Evolutionary conservation across 257 asterid genomes (phyloP), one percentile per base, ranked within the genome.

Genomic region (Nicotiana knightiana): DNA sequence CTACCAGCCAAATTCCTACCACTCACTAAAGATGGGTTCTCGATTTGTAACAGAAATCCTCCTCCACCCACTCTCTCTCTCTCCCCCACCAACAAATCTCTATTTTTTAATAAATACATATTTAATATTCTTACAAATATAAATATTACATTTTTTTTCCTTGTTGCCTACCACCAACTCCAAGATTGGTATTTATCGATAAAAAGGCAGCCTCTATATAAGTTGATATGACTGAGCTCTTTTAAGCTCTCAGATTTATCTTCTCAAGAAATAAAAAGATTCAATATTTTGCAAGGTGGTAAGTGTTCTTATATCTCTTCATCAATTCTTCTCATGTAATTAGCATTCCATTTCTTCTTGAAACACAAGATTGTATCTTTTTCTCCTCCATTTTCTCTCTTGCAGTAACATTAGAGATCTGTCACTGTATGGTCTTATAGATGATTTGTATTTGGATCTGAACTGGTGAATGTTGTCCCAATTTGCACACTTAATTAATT

Each of bases 21-120:
- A 94, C 98, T 91, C 94, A 77, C 88, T 93, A 3, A 82, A 59
- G 98, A 95, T 90, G 90, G 90, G 86, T 83, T 71, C 81, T 88
- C 86, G 88, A 90, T 88, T 88, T 80, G 76, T 91, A 84, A 81
- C 83, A 85, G 90, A 85, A 86, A 90, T 77, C 89, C 93, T 94
- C 97, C 86, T 88, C 97, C 97, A 94, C 96, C 94, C 94, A 90
- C 93, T 85, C 75, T 58, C 51, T 2, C 30, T 28, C 51, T 43
- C 12, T 24, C 81, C 81, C 88, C 88, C 88, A 86, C 91, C 90
- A 83, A 85, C 83, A 83, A 63, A 81, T 85, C 30, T 80, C 54
- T 37, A 65, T 65, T 51, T 76, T 13, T 53, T 0, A 15, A 53
- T 12, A 3, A 13, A 51, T 51, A 3, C 1, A 35, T 35, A 7